Evolutionary conservation across 169 alveolate species (phyloP), one percentile per base, ranked within the genome.

Genomic region (Eimeria mitis): DNA sequence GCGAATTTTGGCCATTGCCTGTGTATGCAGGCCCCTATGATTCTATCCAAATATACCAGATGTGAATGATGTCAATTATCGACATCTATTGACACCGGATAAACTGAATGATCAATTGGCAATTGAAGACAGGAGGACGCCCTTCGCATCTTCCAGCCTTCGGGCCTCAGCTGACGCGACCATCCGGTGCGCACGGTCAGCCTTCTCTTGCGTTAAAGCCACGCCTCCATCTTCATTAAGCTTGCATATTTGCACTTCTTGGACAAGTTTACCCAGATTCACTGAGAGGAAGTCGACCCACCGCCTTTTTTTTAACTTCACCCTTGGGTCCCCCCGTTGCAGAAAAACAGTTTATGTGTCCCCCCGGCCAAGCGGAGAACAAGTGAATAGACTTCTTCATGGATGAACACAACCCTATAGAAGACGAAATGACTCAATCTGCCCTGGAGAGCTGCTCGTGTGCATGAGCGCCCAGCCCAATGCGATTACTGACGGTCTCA

Each of bases 161-260:
- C 61, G 37, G 87, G 56, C 87, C 87, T 76, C 63, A 44, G 87
- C 87, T 76, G 87, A 76, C 87, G 47, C n/a, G 87, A 44, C 87
- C 87, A 76, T 42, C 87, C 87, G 61, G 44, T 42, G 42, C 37
- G 19, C 63, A 76, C 0, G 65, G 42, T 7, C 31, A 7, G 49
- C 40, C 87, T 23, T 44, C 25, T 47, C 87, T 76, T 42, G 25
- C 65, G 5, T 47, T 47, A 2, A 76, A 28, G 40, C 87, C 9
- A 63, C 56, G 11, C 87, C 87, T 76, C 40, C 44, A 13, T 25
- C 63, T 37, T 16, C 47, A 1, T 14, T 31, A 70, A 70, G 52
- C n/a, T n/a, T n/a, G n/a, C n/a, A n/a, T n/a, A n/a, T 3, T 28
- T 11, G 11, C 9, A 16, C 49, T 34, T 70, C 47, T 70, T 70